Percentiles rank a stretch among this genome's conserved stretches.
Conservation (phyloP, 1,284 basidiomycete genomes). For the Leccinum pachyderme region DNA sequence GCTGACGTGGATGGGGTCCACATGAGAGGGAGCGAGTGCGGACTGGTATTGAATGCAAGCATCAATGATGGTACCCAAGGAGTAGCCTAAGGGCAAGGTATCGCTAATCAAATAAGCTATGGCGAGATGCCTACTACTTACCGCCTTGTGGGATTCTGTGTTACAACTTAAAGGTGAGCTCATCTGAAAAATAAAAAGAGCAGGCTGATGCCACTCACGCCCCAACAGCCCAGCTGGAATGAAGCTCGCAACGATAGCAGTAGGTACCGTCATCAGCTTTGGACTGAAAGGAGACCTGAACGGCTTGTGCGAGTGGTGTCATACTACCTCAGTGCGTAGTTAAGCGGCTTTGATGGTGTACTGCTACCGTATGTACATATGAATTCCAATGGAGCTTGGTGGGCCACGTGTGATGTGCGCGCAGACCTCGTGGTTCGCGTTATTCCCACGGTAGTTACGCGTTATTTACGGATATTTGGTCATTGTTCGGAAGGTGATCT, state of each 20-base stretch:
- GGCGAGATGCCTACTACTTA: conserved; percentile 19
- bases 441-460: conserved; percentile 31
- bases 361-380: too few species aligned
- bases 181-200: background rate
- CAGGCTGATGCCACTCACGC: background rate
- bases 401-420: conserved; percentile 13
- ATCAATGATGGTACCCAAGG: conserved; percentile 52
- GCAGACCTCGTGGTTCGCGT: conserved; percentile 25
- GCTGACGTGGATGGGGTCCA: conserved; percentile 56
- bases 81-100: conserved; percentile 45
- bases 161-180: background rate
- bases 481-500: conserved; percentile 27
- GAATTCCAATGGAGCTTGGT: background rate
- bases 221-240: background rate
- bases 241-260: background rate
- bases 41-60: conserved; percentile 52
- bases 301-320: background rate
- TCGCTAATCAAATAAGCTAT: conserved; percentile 23
- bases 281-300: background rate
- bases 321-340: background rate
- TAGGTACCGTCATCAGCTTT: background rate
- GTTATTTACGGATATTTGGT: conserved; percentile 36
- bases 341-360: too few species aligned
- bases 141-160: conserved; percentile 56
- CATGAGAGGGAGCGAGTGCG: conserved; percentile 36